Percentiles rank a stretch among this genome's conserved stretches.
phyloP scores from a whole-genome alignment of 345 rosid genomes.

The Syzygium aqueum region DNA sequence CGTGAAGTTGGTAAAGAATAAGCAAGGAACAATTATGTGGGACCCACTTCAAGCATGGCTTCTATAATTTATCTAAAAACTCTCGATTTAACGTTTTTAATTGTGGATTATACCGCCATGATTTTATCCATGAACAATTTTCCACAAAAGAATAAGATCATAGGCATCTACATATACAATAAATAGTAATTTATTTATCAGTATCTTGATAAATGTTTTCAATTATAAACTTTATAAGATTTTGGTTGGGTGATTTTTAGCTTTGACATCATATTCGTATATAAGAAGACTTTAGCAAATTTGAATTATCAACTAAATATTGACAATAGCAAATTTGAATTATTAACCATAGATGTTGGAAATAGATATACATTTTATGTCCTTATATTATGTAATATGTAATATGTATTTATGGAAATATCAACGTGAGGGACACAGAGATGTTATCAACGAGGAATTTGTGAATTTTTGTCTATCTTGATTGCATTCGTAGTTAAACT shows the following conservation, averaged over 20 bases:
- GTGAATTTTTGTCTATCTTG: not conserved
- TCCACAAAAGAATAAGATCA: not conserved
- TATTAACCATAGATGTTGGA: not conserved
- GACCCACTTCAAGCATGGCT: not conserved
- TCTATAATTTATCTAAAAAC: not conserved
- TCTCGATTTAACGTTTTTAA: not conserved
- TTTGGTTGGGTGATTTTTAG: not conserved
- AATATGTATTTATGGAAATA: not conserved
- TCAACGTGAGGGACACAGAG: not conserved
- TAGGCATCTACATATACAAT: not conserved
- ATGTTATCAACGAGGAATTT: not conserved
- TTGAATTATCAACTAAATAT: not conserved
- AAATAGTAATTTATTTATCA: not conserved
- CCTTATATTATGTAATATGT: not conserved
- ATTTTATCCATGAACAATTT: not conserved
- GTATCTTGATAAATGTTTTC: not conserved
- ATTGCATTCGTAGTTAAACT: not conserved
- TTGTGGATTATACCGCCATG: not conserved
- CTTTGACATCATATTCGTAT: not conserved
- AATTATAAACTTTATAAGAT: not conserved
- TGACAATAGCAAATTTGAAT: not conserved
- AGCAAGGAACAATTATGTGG: not conserved
- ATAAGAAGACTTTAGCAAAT: not conserved
- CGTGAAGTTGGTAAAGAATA: not conserved
- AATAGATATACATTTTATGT: not conserved